These are phyloP conservation scores for Bidens hawaiensis DNA, from an alignment of 140 eudicot genomes.

Conservation along the genomic window DNA sequence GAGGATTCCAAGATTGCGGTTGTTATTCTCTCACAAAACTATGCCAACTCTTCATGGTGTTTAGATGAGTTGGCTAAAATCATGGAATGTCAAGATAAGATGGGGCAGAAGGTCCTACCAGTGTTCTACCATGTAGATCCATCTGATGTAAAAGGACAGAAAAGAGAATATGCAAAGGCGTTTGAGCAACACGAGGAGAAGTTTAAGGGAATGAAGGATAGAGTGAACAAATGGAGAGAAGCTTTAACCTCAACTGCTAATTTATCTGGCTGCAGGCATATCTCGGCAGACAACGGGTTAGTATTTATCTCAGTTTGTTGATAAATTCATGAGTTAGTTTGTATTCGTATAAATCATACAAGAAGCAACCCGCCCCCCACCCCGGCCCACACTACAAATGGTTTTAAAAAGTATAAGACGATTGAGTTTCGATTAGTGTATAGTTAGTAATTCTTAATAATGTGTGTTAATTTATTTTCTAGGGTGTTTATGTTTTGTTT, in stretches of 20 bases:
- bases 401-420: too few species aligned
- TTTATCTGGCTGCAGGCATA: constrained; percentile 15
- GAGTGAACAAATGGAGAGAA: constrained; percentile 14
- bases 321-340: too few species aligned
- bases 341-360: too few species aligned
- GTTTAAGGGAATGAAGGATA: neutral
- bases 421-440: neutral
- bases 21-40: constrained; percentile 8
- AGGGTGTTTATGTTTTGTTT: neutral
- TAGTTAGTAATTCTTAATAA: neutral
- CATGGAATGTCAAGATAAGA: constrained; percentile 13
- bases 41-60: constrained; percentile 27
- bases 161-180: neutral
- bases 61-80: constrained; percentile 20
- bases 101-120: constrained; percentile 22
- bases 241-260: constrained; percentile 11
- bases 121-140: constrained; percentile 28
- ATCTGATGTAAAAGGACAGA: constrained; percentile 17
- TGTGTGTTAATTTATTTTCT: neutral
- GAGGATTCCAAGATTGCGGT: constrained; percentile 15
- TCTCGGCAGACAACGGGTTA: neutral
- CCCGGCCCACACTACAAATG: too few species aligned
- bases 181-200: constrained; percentile 16
- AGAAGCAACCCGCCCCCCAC: too few species aligned
- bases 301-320: neutral